Conservation (phyloP, 176 grass and related monocot species). For the Eleusine coracana region DNA sequence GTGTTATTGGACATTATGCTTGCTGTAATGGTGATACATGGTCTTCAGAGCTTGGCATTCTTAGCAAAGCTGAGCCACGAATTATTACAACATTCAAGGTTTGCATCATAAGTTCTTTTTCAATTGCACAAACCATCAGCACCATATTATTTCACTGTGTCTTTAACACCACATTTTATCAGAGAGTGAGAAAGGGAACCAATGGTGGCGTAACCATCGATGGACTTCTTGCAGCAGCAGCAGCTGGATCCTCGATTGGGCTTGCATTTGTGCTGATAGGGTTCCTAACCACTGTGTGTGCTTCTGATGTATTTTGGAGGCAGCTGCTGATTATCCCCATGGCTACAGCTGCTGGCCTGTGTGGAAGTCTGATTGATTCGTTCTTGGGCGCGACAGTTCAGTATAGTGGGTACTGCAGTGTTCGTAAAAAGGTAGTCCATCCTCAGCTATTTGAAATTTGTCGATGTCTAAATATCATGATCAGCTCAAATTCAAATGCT, state of each 20-base stretch:
- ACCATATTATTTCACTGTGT: slow-evolving; percentile 6
- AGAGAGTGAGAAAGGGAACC: slow-evolving; percentile 83
- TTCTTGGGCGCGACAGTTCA: slow-evolving; percentile 84
- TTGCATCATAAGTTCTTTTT: slow-evolving; percentile 4
- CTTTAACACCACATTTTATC: slow-evolving; percentile 28
- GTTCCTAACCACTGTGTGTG: slow-evolving; percentile 68
- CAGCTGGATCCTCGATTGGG: slow-evolving; percentile 80
- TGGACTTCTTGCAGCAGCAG: slow-evolving; percentile 76
- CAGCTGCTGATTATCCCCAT: slow-evolving; percentile 81
- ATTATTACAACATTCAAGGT: slow-evolving; percentile 94
- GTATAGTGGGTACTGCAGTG: slow-evolving; percentile 81
- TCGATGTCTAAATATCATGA: not conserved
- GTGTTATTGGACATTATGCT: slow-evolving; percentile 89
- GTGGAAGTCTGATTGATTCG: slow-evolving; percentile 88
- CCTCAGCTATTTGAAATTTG: not conserved
- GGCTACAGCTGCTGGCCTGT: slow-evolving; percentile 69
- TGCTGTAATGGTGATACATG: slow-evolving; percentile 98
- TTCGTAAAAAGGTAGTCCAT: slow-evolving; percentile 73
- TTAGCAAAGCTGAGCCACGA: slow-evolving; percentile 81
- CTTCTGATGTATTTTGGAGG: slow-evolving; percentile 55
- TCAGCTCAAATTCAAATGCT: slow-evolving; percentile 12
- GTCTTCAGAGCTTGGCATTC: slow-evolving; percentile 93
- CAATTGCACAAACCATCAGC: not conserved
- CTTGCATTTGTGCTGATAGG: slow-evolving; percentile 78
- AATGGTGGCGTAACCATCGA: slow-evolving; percentile 81